Evolutionary conservation across 179 eudicot species (phyloP).

Genomic region (Carnegiea gigantea): DNA sequence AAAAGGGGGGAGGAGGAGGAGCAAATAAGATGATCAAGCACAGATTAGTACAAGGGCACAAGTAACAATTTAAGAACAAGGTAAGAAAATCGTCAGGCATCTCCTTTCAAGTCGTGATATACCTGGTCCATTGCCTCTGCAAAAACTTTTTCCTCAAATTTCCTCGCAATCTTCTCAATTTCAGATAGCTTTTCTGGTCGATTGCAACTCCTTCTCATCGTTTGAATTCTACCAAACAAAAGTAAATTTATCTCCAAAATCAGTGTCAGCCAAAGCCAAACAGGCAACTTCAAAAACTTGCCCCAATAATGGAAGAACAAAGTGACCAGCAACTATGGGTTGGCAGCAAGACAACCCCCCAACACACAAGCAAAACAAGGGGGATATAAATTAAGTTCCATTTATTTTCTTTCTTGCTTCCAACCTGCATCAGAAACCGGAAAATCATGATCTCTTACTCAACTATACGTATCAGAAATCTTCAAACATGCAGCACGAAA

Average conservation of each 20-base stretch:
- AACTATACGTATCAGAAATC: neutral
- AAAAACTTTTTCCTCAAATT: constrained; percentile 24
- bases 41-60: neutral
- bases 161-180: constrained; percentile 15
- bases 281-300: neutral
- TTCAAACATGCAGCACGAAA: neutral
- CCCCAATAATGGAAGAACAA: neutral
- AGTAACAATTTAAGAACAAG: constrained; percentile 1
- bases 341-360: too few species aligned
- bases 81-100: neutral
- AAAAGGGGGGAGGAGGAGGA: neutral
- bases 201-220: constrained; percentile 11
- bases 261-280: neutral
- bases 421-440: neutral
- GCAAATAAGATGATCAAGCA: neutral
- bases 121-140: constrained; percentile 21
- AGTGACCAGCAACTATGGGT: neutral
- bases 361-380: neutral
- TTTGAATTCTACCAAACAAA: constrained; percentile 5
- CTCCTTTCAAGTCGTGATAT: neutral
- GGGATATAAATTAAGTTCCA: neutral
- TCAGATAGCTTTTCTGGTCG: neutral
- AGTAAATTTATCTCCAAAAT: neutral
- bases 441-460: neutral
- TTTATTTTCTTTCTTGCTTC: neutral